These are phyloP conservation scores for Sporobolomyces phaffii DNA, from an alignment of 768 basidiomycete genomes.

Conservation along the genomic window DNA sequence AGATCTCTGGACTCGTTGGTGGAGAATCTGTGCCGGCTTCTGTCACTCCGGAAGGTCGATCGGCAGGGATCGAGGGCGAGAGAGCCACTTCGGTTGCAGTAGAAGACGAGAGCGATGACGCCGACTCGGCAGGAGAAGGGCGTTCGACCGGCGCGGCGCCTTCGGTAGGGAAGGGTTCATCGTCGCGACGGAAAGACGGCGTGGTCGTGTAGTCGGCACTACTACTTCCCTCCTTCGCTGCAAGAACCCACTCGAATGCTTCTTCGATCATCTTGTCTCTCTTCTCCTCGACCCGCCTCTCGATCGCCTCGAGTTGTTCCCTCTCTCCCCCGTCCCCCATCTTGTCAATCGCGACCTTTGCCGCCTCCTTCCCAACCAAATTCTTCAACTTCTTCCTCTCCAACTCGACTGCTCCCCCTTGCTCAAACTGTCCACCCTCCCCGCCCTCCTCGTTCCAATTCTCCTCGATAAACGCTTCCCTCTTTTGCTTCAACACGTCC, in stretches of 20 bases:
- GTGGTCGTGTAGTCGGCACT: not conserved
- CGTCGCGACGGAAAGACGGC: not conserved
- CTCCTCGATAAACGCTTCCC: not conserved
- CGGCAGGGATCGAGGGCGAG: too few species aligned
- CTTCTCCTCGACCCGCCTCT: not conserved
- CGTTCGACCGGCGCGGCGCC: not conserved
- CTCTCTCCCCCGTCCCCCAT: not conserved
- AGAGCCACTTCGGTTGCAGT: too few species aligned
- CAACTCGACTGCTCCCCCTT: not conserved
- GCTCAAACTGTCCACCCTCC: not conserved
- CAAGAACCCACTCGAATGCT: not conserved
- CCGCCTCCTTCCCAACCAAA: not conserved
- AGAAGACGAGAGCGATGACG: not conserved
- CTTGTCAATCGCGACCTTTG: not conserved
- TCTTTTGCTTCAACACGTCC: not conserved
- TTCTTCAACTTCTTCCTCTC: not conserved
- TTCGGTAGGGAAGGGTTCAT: not conserved
- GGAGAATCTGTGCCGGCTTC: not conserved
- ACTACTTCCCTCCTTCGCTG: not conserved
- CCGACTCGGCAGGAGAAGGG: not conserved
- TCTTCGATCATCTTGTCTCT: not conserved
- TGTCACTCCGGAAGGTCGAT: too few species aligned
- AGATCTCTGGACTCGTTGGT: conserved; percentile 3
- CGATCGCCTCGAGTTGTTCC: not conserved
- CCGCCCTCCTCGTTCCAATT: not conserved